Base-by-base conservation (phyloP, 1,139 yeast species). In the Blastobotrys arbuscula region DNA sequence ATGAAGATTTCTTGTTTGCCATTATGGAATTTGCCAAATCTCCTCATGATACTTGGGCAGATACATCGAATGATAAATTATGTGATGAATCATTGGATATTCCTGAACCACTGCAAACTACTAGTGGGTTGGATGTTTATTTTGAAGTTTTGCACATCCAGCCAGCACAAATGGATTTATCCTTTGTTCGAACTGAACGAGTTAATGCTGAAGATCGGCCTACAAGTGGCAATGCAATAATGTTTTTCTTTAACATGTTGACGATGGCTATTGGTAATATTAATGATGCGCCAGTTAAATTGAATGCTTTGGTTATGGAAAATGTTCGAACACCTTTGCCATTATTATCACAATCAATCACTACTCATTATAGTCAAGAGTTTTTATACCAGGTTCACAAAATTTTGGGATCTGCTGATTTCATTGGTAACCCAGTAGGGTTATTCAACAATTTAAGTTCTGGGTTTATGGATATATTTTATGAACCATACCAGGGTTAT, bases 211-310 rank as follows among this genome's bases (percentile, higher is more conserved):
- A 75, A 56, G 84, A 77, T 49, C 71, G 74, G 45, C 68, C 78
- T 0, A 71, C 78, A 0, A 72, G 87, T 0, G 81, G 78, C 49
- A 85, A 84, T 56, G 75, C 95, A 0, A 60, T 84, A 49, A 66
- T 76, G 55, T 84, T 84, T 66, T 82, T 89, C 60, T 75, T 87
- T 57, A 89, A 92, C 63, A 82, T 92, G 42, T 71, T 94, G 53
- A 89, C 97, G 0, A 90, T 90, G 97, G 96, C 98, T 0, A 80
- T 94, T 56, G 98, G 98, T 26, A 94, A 92, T 65, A 87, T 94
- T 52, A 90, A 92, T 61, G 97, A 92, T 67, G 98, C 99, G 0
- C 98, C 98, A 2, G 87, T 94, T 36, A 79, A 84, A 59, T 71
- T 94, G 61, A 88, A 92, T 62, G 92, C 98, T 0, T 72, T 94